phyloP scores from a whole-genome alignment of 2,329 filamentous ascomycete genomes.

The Colletotrichum salicis region DNA sequence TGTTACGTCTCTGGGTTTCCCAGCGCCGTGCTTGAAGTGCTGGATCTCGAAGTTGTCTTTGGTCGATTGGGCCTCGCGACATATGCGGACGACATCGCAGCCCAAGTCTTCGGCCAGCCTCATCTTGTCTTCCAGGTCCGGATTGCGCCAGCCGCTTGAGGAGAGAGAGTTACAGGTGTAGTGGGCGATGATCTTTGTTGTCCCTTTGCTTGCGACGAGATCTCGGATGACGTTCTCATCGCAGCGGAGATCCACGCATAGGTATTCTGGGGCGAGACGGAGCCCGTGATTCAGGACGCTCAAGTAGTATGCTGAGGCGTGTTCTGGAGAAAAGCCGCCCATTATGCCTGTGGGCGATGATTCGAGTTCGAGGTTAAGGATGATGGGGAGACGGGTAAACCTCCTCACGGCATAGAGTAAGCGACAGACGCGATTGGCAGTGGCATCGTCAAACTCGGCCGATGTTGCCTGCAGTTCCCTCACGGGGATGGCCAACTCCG shows the following conservation, averaged over 20 bases:
- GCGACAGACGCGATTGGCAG: slow-evolving; percentile 60
- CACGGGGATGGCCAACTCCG: slow-evolving; percentile 64
- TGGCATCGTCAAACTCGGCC: slow-evolving; percentile 48
- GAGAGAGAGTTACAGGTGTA: slow-evolving; percentile 54
- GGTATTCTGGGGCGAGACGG: slow-evolving; percentile 70
- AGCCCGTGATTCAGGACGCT: slow-evolving; percentile 68
- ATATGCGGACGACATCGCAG: slow-evolving; percentile 71
- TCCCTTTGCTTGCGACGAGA: slow-evolving; percentile 61
- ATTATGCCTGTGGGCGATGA: neutral
- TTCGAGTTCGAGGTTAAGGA: slow-evolving; percentile 59
- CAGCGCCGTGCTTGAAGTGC: slow-evolving; percentile 61
- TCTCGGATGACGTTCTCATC: slow-evolving; percentile 60
- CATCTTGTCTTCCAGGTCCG: slow-evolving; percentile 65
- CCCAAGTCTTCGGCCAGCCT: slow-evolving; percentile 65
- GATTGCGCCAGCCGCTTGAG: slow-evolving; percentile 63
- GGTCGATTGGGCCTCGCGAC: slow-evolving; percentile 63
- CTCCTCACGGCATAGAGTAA: slow-evolving; percentile 68
- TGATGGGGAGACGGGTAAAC: slow-evolving; percentile 68
- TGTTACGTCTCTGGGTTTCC: slow-evolving; percentile 50
- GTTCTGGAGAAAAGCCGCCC: slow-evolving; percentile 36
- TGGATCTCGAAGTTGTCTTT: slow-evolving; percentile 72
- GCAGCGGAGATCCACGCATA: slow-evolving; percentile 69
- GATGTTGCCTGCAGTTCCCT: slow-evolving; percentile 38
- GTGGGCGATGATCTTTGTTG: slow-evolving; percentile 70
- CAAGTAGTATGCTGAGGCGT: slow-evolving; percentile 54